A percentile compares a stretch with the other conserved stretches of the same genome.
Conservation (phyloP, 129 eudicot species). For the Smallanthus sonchifolius region DNA sequence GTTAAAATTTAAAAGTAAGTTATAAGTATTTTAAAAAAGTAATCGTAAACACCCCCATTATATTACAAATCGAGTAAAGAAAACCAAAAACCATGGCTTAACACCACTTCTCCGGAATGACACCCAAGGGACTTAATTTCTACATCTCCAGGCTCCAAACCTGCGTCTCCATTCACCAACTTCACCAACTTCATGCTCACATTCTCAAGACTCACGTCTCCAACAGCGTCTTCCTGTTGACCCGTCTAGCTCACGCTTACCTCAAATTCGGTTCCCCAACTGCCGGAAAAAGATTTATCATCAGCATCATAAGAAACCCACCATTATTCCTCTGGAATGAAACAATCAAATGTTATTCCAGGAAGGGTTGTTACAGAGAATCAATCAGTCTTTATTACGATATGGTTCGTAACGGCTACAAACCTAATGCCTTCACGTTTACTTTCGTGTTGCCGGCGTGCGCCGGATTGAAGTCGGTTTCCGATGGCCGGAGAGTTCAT, state of each 20-base stretch:
- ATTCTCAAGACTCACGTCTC: conserved; percentile 22
- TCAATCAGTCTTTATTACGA: conserved; percentile 23
- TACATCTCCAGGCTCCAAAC: conserved; percentile 23
- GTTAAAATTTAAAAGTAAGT: too few relatives aligned
- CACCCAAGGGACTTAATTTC: conserved; percentile 14
- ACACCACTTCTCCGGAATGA: neutral
- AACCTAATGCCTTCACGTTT: conserved; percentile 33
- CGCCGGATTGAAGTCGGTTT: conserved; percentile 21
- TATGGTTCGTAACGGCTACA: conserved; percentile 22
- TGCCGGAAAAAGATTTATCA: conserved; percentile 4
- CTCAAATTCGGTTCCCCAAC: conserved; percentile 14
- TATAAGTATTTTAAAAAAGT: too few relatives aligned
- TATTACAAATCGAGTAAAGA: too few relatives aligned
- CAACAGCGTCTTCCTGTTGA: conserved; percentile 14
- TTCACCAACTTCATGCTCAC: conserved; percentile 28
- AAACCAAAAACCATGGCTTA: neutral
- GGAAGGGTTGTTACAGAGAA: conserved; percentile 13
- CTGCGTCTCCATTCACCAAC: conserved; percentile 12
- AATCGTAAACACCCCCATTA: too few relatives aligned
- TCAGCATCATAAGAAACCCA: conserved; percentile 12
- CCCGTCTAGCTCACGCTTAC: conserved; percentile 36
- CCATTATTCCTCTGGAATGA: conserved; percentile 33
- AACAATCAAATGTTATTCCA: conserved; percentile 23
- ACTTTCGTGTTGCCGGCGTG: conserved; percentile 37
- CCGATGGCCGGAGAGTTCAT: conserved; percentile 23